phyloP scores from a whole-genome alignment of 305 asterid species.

The Lippia alba region DNA sequence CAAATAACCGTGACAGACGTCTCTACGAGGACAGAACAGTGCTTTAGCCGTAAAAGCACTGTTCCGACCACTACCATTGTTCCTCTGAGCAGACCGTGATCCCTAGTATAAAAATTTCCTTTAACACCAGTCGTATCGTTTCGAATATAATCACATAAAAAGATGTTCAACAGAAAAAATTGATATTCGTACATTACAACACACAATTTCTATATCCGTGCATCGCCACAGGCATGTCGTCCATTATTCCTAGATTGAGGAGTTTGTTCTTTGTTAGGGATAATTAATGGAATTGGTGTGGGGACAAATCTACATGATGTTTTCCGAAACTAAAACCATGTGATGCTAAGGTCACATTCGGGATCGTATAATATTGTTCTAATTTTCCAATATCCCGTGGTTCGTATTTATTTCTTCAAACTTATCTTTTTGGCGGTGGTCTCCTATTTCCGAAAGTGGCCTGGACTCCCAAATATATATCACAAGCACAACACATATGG shows the following conservation, averaged over 20 bases:
- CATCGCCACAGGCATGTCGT: background rate
- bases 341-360: background rate
- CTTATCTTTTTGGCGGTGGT: background rate
- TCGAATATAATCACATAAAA: too few species aligned
- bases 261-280: slow-evolving; percentile 2
- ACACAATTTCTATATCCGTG: background rate
- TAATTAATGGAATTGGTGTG: background rate
- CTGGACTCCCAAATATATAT: background rate
- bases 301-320: background rate
- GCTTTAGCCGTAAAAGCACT: too few species aligned
- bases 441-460: background rate
- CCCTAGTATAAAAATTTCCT: too few species aligned
- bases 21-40: too few species aligned
- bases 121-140: too few species aligned
- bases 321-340: background rate
- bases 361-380: background rate
- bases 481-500: background rate
- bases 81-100: too few species aligned
- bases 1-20: too few species aligned
- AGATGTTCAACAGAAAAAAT: too few species aligned
- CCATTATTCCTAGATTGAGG: background rate
- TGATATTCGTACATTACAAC: too few species aligned
- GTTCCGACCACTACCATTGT: too few species aligned
- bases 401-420: background rate
- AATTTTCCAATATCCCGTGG: background rate